Evolutionary conservation across 1,139 yeast species (phyloP), one percentile per base, ranked within the genome.

Genomic region (Yarrowia galli): DNA sequence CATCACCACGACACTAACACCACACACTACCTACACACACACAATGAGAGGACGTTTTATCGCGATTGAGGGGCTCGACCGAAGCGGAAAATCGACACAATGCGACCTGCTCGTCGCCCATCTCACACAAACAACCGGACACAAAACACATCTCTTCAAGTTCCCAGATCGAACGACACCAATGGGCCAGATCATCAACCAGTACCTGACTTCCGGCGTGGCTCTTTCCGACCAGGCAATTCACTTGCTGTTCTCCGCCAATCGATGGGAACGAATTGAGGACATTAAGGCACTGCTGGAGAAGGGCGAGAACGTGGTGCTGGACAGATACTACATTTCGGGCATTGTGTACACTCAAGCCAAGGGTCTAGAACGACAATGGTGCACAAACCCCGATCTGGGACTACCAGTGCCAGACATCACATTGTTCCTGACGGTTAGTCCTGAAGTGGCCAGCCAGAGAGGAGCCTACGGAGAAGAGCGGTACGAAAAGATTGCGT

Each of bases 31-130:
- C n/a, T n/a, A n/a, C n/a, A n/a, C n/a, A 15, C 18, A 18, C 40
- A 35, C 42, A 15, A 64, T 60, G 69, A 68, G 97, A 72, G 98
- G 98, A 2, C 83, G 84, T 64, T 80, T 96, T 65, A 89, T 96
- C 32, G 84, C 92, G 8, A 83, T 96, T 6, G 99, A 96, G 78
- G 99, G 99, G 0, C 84, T 95, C 1, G 99, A 96, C 75, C 81
- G 99, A 67, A 89, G 98, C 0, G 99, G 99, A 0, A 96, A 96
- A 76, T 87, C 97, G 0, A 92, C 98, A 0, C 99, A 96, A 76
- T 89, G 95, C 3, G 79, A 79, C 3, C 73, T 79, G 6, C 79
- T 91, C 5, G 74, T 80, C 1, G 75, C 79, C 3, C 35, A 66
- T 3, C 78, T 91, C 12, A 71, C 79, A 6, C 42, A 49, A n/a